Evolutionary conservation across 1,139 yeast species (phyloP).

Genomic region (Barnettozyma hawaiiensis): DNA sequence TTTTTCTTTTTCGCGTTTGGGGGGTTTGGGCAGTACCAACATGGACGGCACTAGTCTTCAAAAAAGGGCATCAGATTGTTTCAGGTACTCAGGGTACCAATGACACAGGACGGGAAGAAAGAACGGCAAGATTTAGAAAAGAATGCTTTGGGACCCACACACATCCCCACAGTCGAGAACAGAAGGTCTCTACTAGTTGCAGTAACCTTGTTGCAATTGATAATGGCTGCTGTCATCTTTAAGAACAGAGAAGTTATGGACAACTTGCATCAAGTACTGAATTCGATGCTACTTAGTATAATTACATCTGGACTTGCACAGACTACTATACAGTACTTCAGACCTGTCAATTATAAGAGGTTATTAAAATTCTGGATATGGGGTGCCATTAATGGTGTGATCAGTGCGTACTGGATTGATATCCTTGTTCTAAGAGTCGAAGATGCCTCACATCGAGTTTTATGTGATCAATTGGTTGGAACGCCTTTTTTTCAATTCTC

Average conservation of each 20-base stretch:
- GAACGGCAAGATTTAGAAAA: constrained; percentile 17
- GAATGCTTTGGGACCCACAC: constrained; percentile 8
- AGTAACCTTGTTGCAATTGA: constrained; percentile 11
- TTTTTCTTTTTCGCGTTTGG: background rate
- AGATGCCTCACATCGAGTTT: constrained; percentile 34
- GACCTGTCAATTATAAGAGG: constrained; percentile 36
- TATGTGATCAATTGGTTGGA: constrained; percentile 51
- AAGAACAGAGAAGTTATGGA: constrained; percentile 22
- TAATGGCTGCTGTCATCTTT: constrained; percentile 8
- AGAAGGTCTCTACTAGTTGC: constrained; percentile 9
- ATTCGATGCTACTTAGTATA: constrained; percentile 42
- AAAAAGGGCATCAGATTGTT: background rate
- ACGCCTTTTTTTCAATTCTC: constrained; percentile 49
- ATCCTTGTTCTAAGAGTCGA: constrained; percentile 37
- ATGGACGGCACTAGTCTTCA: background rate
- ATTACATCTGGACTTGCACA: constrained; percentile 55
- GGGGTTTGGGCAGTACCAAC: background rate
- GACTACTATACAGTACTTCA: constrained; percentile 45
- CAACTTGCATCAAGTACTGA: constrained; percentile 26
- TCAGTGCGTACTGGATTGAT: constrained; percentile 55
- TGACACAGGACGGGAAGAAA: constrained; percentile 2
- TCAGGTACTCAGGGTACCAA: background rate
- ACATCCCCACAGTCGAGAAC: background rate
- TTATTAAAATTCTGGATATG: constrained; percentile 49
- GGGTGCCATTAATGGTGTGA: constrained; percentile 57